A percentile compares a stretch with the other conserved stretches of the same genome.
phyloP scores from a whole-genome alignment of 2,329 filamentous ascomycete species.

The Dothistroma pini region DNA sequence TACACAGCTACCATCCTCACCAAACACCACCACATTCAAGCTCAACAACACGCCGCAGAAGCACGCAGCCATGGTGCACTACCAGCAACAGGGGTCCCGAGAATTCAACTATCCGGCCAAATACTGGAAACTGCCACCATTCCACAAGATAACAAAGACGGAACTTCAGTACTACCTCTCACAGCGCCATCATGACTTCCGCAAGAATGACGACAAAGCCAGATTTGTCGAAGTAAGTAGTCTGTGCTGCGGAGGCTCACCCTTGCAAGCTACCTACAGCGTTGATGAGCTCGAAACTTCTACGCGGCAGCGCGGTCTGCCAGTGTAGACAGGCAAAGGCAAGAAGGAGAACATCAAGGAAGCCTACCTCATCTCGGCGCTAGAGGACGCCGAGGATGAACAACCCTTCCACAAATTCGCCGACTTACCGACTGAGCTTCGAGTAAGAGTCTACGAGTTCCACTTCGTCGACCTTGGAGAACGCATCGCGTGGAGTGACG shows the following conservation, averaged over 20 bases:
- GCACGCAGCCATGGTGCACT: background rate
- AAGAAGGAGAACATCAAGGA: background rate
- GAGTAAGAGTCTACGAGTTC: background rate
- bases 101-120: background rate
- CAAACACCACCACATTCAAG: no score
- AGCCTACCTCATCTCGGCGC: background rate
- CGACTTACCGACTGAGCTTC: background rate
- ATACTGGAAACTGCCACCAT: background rate
- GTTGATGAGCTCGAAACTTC: background rate
- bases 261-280: background rate
- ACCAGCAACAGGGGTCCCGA: background rate
- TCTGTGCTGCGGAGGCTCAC: background rate
- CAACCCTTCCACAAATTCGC: background rate
- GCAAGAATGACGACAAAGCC: background rate
- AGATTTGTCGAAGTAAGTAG: background rate
- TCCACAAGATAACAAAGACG: background rate
- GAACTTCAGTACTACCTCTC: background rate
- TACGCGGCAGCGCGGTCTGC: background rate
- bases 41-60: no score
- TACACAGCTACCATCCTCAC: no score
- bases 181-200: background rate
- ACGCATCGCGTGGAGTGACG: no score
- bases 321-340: background rate
- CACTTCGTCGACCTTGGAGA: background rate
- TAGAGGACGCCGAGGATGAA: background rate